These are phyloP conservation scores for Fragaria vesca DNA, from an alignment of 306 rosid species.

Conservation along the genomic window DNA sequence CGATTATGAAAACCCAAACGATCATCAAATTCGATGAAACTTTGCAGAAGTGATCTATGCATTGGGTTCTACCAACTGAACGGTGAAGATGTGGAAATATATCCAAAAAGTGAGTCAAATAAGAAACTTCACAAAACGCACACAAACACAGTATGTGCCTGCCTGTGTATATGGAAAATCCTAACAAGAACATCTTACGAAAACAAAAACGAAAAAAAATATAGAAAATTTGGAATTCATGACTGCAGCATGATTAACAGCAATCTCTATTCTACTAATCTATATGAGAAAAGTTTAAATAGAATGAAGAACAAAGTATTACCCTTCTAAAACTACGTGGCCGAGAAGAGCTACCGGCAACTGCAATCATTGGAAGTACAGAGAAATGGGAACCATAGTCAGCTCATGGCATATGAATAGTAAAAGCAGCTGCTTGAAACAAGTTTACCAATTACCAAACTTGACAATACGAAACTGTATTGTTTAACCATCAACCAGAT, in stretches of 20 bases:
- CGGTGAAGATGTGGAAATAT: too few relatives aligned
- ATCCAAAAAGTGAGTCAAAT: too few relatives aligned
- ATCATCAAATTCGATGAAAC: too few relatives aligned
- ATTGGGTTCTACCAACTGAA: too few relatives aligned
- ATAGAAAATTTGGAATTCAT: neutral
- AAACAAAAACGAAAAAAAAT: too few relatives aligned
- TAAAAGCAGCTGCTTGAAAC: neutral
- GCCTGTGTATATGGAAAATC: neutral
- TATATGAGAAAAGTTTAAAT: neutral
- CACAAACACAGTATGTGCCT: neutral
- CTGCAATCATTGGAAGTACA: slow-evolving; percentile 52
- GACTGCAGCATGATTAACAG: neutral
- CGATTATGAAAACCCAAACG: too few relatives aligned
- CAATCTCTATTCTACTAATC: neutral
- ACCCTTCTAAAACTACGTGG: slow-evolving; percentile 85
- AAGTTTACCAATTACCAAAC: neutral
- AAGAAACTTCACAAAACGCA: neutral
- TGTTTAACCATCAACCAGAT: neutral
- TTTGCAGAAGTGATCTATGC: too few relatives aligned
- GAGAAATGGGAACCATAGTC: slow-evolving; percentile 25
- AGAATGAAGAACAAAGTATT: neutral
- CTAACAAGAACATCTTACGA: too few relatives aligned
- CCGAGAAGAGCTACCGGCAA: slow-evolving; percentile 81
- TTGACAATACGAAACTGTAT: neutral
- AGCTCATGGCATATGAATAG: neutral